These are phyloP conservation scores for Silene coronaria DNA, from an alignment of 179 eudicot genomes.

Conservation along the genomic window DNA sequence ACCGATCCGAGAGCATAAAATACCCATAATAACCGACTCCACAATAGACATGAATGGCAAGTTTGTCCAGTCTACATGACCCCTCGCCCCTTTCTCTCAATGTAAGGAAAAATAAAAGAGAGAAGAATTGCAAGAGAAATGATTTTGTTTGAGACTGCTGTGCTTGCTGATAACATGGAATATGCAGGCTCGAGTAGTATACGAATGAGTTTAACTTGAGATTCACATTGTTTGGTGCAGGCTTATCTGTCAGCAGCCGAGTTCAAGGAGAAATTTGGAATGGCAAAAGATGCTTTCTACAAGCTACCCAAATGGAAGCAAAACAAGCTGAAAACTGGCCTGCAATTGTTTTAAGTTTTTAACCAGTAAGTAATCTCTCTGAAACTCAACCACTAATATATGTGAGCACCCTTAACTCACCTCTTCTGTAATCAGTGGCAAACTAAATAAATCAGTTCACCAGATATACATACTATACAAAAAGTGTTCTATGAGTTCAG, in stretches of 20 bases:
- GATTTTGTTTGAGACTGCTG: not conserved
- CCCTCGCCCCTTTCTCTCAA: not conserved
- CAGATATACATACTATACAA: too few species aligned
- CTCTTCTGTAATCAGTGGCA: not conserved
- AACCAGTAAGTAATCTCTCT: constrained; percentile 23
- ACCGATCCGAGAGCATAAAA: too few species aligned
- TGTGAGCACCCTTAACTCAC: constrained; percentile 25
- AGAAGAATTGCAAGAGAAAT: not conserved
- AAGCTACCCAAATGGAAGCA: constrained; percentile 96
- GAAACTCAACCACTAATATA: constrained; percentile 18
- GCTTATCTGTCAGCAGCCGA: constrained; percentile 73
- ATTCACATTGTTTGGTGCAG: constrained; percentile 30
- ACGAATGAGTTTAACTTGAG: not conserved
- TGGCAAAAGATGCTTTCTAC: constrained; percentile 72
- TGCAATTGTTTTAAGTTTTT: constrained; percentile 76
- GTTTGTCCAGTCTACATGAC: too few species aligned
- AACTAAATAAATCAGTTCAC: too few species aligned
- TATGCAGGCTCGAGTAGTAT: not conserved
- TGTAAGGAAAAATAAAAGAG: not conserved
- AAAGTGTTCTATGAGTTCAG: too few species aligned
- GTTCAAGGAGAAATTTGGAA: constrained; percentile 81
- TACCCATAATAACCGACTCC: too few species aligned
- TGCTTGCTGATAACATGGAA: not conserved
- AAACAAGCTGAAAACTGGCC: constrained; percentile 78
- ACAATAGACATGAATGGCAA: too few species aligned